Evolutionary conservation across 2,329 filamentous ascomycete genomes (phyloP).

Genomic region (Lachnum nothofagi): DNA sequence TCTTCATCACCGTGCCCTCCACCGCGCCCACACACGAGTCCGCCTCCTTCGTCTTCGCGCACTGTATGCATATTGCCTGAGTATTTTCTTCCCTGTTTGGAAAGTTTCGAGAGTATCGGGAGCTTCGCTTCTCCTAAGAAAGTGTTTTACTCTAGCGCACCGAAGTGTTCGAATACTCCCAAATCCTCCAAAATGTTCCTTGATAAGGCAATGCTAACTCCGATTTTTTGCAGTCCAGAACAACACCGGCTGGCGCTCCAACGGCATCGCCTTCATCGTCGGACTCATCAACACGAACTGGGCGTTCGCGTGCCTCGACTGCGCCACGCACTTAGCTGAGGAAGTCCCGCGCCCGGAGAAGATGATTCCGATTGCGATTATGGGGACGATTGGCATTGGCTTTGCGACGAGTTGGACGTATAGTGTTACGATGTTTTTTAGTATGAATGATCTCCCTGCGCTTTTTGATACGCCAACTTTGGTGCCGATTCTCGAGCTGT

Average conservation of each 20-base stretch:
- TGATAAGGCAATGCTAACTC: no score
- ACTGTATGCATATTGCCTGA: no score
- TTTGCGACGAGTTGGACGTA: conserved; percentile 47
- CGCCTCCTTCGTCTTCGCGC: conserved; percentile 46
- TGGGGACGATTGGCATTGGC: conserved; percentile 45
- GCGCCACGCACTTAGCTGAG: conserved; percentile 46
- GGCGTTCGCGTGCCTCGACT: conserved; percentile 44
- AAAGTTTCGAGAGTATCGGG: no score
- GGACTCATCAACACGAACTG: conserved; percentile 46
- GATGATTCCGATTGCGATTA: conserved; percentile 36
- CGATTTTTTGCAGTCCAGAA: no score
- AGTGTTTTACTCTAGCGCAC: no score
- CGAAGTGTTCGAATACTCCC: no score
- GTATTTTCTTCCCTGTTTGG: no score
- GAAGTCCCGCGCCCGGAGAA: conserved; percentile 41
- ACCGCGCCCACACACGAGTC: conserved; percentile 42
- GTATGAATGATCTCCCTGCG: conserved; percentile 42
- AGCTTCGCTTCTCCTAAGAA: no score
- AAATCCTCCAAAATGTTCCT: no score
- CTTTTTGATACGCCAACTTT: conserved; percentile 39
- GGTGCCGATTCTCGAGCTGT: conserved; percentile 43
- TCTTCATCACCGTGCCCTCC: conserved; percentile 44
- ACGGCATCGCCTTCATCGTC: conserved; percentile 46
- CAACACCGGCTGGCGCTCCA: conserved; percentile 45
- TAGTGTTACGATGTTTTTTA: conserved; percentile 48